Percentiles rank a stretch among this genome's conserved stretches.
These are phyloP conservation scores for Rubroshorea leprosula DNA, from an alignment of 345 rosid genomes.

Conservation along the genomic window DNA sequence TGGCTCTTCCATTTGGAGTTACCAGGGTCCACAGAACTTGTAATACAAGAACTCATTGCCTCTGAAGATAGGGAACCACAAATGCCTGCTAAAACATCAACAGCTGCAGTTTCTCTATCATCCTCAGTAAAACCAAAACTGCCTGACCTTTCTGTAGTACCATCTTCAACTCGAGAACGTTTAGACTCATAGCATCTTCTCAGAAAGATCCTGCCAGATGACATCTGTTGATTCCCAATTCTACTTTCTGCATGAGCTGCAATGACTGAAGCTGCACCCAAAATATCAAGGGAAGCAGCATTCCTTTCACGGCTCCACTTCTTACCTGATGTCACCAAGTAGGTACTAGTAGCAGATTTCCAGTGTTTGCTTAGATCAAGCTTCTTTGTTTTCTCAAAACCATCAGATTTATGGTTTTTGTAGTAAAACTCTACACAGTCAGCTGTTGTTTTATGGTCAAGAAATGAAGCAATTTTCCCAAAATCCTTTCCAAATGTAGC, in stretches of 20 bases:
- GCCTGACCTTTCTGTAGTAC: slow-evolving; percentile 42
- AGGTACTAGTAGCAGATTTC: slow-evolving; percentile 53
- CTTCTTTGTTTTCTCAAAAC: slow-evolving; percentile 74
- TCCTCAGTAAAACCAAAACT: slow-evolving; percentile 39
- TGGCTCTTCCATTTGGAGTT: slow-evolving; percentile 41
- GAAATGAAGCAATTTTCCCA: slow-evolving; percentile 72
- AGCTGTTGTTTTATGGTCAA: slow-evolving; percentile 86
- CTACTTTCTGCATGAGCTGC: slow-evolving; percentile 60
- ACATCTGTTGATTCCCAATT: slow-evolving; percentile 27
- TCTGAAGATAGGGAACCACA: slow-evolving; percentile 80
- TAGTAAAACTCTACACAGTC: slow-evolving; percentile 96
- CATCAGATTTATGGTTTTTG: slow-evolving; percentile 94
- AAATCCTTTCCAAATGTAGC: slow-evolving; percentile 80
- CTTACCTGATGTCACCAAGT: slow-evolving; percentile 57
- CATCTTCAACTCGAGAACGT: slow-evolving; percentile 33
- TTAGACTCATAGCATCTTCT: slow-evolving; percentile 41
- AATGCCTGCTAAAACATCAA: slow-evolving; percentile 75
- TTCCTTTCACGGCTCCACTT: slow-evolving; percentile 65
- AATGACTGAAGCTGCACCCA: slow-evolving; percentile 71
- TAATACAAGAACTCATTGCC: slow-evolving; percentile 79
- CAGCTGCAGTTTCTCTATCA: slow-evolving; percentile 72
- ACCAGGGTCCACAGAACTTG: slow-evolving; percentile 53
- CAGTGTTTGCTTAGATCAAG: slow-evolving; percentile 42
- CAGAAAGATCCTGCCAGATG: slow-evolving; percentile 38
- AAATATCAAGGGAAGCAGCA: slow-evolving; percentile 67